A percentile compares a stretch with the other conserved stretches of the same genome.
These are phyloP conservation scores for Dactylellina cionopaga DNA, from an alignment of 2,329 filamentous ascomycete genomes.

Conservation along the genomic window DNA sequence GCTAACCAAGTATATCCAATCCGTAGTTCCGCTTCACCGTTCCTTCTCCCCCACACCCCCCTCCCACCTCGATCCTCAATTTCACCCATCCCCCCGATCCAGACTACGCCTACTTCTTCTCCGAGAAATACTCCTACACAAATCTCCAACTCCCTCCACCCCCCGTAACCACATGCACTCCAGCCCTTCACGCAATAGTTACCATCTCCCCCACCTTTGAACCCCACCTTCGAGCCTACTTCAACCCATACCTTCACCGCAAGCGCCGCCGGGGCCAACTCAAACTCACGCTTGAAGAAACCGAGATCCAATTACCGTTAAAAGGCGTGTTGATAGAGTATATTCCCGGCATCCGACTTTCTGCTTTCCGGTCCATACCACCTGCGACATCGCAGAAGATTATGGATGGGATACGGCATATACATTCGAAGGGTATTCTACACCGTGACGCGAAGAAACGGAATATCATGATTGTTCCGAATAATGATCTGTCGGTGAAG, in stretches of 20 bases:
- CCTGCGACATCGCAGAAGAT: constrained; percentile 16
- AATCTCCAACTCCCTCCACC: constrained; percentile 4
- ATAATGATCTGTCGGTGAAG: not conserved
- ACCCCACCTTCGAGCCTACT: constrained; percentile 1
- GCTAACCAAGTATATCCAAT: not conserved
- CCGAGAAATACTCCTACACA: constrained; percentile 32
- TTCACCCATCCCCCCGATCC: constrained; percentile 6
- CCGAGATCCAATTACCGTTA: constrained; percentile 8
- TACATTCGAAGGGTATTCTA: constrained; percentile 23
- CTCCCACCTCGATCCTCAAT: constrained; percentile 2
- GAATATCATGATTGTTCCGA: constrained; percentile 33
- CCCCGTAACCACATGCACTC: not conserved
- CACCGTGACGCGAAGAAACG: constrained; percentile 45
- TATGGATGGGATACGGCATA: constrained; percentile 14
- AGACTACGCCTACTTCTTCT: constrained; percentile 33
- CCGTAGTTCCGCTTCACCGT: constrained; percentile 37
- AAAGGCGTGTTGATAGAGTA: constrained; percentile 41
- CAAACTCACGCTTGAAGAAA: not conserved
- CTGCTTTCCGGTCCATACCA: constrained; percentile 23
- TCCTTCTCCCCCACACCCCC: not conserved
- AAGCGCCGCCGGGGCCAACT: constrained; percentile 18
- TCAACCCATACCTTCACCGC: constrained; percentile 11
- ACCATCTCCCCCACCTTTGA: constrained; percentile 28
- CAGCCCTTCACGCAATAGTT: constrained; percentile 13
- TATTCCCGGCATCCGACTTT: constrained; percentile 25